These are phyloP conservation scores for Zasmidium cellare DNA, from an alignment of 2,329 filamentous ascomycete genomes.

Conservation along the genomic window DNA sequence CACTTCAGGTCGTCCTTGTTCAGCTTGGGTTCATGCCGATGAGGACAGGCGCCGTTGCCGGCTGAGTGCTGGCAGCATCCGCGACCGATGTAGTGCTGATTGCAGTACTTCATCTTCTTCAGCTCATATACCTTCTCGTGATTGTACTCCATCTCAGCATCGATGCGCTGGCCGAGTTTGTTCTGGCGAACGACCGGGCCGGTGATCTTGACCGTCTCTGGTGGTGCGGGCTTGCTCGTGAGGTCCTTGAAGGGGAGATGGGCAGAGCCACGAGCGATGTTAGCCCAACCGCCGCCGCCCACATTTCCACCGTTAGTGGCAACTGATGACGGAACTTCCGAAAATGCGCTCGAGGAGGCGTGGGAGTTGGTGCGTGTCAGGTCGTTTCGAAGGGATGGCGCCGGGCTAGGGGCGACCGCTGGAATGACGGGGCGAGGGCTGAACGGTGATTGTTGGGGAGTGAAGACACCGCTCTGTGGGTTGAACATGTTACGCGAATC, in stretches of 20 bases:
- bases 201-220: slow-evolving; percentile 10
- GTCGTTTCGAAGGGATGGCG: slow-evolving; percentile 8
- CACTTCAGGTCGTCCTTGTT: slow-evolving; percentile 54
- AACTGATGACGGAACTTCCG: slow-evolving; percentile 8
- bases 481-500: slow-evolving; percentile 33
- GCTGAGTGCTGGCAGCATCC: slow-evolving; percentile 55
- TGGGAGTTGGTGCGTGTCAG: slow-evolving; percentile 22
- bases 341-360: slow-evolving; percentile 20
- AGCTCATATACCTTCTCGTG: slow-evolving; percentile 59
- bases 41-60: slow-evolving; percentile 53
- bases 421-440: slow-evolving; percentile 7
- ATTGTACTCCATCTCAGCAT: slow-evolving; percentile 53
- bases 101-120: slow-evolving; percentile 64
- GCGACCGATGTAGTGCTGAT: slow-evolving; percentile 59
- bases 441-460: slow-evolving; percentile 22
- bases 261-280: slow-evolving; percentile 18
- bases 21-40: slow-evolving; percentile 56
- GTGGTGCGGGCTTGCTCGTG: slow-evolving; percentile 11
- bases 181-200: slow-evolving; percentile 53
- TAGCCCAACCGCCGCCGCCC: slow-evolving; percentile 20
- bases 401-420: slow-evolving; percentile 5
- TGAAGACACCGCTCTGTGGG: slow-evolving; percentile 31
- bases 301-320: not conserved
- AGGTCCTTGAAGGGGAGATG: slow-evolving; percentile 23
- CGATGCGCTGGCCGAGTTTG: slow-evolving; percentile 60